These are phyloP conservation scores for Apiospora marii DNA, from an alignment of 2,329 filamentous ascomycete genomes.

Conservation along the genomic window DNA sequence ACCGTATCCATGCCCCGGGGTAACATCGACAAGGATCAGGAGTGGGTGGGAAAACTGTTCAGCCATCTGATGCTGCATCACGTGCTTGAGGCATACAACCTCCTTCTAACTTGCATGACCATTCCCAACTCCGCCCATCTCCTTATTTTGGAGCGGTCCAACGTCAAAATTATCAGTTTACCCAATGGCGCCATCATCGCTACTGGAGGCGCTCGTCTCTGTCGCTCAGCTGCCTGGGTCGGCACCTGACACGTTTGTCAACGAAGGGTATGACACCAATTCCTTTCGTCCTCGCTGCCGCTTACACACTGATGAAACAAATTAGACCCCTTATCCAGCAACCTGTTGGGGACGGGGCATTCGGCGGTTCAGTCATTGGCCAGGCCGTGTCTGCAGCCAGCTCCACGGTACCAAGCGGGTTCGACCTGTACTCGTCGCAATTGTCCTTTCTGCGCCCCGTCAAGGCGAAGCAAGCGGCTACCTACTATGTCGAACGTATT, in stretches of 20 bases:
- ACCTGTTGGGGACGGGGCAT: constrained; percentile 14
- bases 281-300: neutral
- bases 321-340: constrained; percentile 18
- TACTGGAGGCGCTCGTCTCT: constrained; percentile 15
- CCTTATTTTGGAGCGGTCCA: too few species aligned
- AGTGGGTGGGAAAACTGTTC: too few species aligned
- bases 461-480: constrained; percentile 16
- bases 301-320: neutral
- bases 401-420: constrained; percentile 26
- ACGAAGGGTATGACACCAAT: constrained; percentile 1
- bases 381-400: constrained; percentile 32
- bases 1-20: too few species aligned
- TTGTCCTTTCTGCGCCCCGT: constrained; percentile 30
- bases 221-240: neutral
- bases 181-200: constrained; percentile 6
- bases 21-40: too few species aligned
- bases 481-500: constrained; percentile 25
- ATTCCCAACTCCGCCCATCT: too few species aligned
- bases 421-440: constrained; percentile 30
- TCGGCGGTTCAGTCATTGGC: constrained; percentile 20
- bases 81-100: too few species aligned
- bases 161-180: neutral
- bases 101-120: too few species aligned
- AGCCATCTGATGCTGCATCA: too few species aligned
- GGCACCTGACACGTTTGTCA: neutral